Evolutionary conservation across 306 rosid genomes (phyloP).

Genomic region (Datisca glomerata): DNA sequence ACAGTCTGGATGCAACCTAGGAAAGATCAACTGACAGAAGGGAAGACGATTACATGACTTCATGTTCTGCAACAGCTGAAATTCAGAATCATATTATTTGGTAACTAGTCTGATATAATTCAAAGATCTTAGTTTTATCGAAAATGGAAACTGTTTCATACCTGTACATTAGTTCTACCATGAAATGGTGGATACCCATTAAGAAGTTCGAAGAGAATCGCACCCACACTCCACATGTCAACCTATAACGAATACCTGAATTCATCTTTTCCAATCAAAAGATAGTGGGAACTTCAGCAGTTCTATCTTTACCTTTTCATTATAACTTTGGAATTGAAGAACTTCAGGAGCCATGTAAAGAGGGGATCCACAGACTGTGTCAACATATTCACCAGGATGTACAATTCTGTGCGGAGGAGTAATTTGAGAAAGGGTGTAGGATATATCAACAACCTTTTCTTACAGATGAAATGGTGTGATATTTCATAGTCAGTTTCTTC

Average conservation of each 20-base stretch:
- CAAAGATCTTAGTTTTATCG: neutral
- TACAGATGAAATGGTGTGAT: too few relatives aligned
- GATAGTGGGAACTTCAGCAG: neutral
- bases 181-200: constrained; percentile 56
- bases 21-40: constrained; percentile 29
- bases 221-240: constrained; percentile 71
- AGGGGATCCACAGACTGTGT: constrained; percentile 56
- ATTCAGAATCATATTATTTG: constrained; percentile 5
- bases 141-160: constrained; percentile 3
- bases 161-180: constrained; percentile 57
- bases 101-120: neutral
- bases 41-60: constrained; percentile 38
- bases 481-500: neutral
- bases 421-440: neutral
- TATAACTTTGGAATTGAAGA: constrained; percentile 48
- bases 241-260: constrained; percentile 20
- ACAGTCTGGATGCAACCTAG: constrained; percentile 33
- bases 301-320: constrained; percentile 34
- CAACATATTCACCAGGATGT: constrained; percentile 29
- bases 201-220: constrained; percentile 58
- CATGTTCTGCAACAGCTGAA: constrained; percentile 45
- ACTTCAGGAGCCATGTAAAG: constrained; percentile 61
- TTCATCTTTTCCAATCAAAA: constrained; percentile 3
- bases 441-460: constrained; percentile 2
- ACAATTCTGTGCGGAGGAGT: constrained; percentile 18